Evolutionary conservation across 176 grass and related monocot species (phyloP).

Genomic region (Zoysia japonica): DNA sequence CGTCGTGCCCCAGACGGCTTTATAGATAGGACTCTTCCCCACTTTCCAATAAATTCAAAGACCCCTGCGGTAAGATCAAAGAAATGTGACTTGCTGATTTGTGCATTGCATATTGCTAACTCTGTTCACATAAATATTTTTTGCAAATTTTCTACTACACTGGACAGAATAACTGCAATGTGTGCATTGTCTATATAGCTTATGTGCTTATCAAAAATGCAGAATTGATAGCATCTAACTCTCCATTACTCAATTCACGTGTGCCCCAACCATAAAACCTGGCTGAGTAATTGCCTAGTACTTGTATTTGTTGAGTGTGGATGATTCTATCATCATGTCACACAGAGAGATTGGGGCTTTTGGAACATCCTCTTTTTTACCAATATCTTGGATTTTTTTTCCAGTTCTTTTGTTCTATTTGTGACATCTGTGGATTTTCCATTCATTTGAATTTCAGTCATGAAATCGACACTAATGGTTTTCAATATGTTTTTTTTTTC

Average conservation of each 20-base stretch:
- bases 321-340: conserved; percentile 12
- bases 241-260: background rate
- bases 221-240: conserved; percentile 10
- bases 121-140: conserved; percentile 18
- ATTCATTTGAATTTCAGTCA: conserved; percentile 31
- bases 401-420: conserved; percentile 11
- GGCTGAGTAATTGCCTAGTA: conserved; percentile 10
- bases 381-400: background rate
- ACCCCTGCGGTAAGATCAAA: conserved; percentile 80
- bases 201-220: background rate
- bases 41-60: conserved; percentile 94
- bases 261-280: background rate
- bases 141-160: conserved; percentile 7
- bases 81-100: conserved; percentile 41
- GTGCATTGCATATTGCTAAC: conserved; percentile 23
- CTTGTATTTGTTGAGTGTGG: conserved; percentile 26
- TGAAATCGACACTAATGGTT: conserved; percentile 6
- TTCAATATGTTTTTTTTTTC: conserved; percentile 19
- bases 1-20: conserved; percentile 88
- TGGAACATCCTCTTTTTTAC: conserved; percentile 10
- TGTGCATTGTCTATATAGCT: background rate
- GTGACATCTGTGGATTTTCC: background rate
- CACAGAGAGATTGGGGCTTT: background rate
- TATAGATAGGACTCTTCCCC: conserved; percentile 92
- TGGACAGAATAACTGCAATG: conserved; percentile 9